Evolutionary conservation across 345 rosid genomes (phyloP).

Genomic region (Noccaea caerulescens): DNA sequence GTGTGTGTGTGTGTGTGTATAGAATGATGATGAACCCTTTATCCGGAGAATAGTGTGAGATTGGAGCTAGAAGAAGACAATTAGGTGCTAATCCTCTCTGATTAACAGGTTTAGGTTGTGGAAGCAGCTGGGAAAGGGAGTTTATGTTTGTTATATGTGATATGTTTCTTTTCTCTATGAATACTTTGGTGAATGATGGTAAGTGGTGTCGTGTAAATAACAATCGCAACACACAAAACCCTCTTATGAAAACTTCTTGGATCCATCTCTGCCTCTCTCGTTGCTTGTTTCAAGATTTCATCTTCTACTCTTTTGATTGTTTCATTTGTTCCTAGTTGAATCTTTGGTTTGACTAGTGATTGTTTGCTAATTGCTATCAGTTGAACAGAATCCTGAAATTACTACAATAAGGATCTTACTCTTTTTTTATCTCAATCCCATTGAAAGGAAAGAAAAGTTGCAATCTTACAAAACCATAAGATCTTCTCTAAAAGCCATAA

Average conservation of each 20-base stretch:
- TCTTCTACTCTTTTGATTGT: slow-evolving; percentile 12
- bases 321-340: not conserved
- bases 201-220: slow-evolving; percentile 29
- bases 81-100: slow-evolving; percentile 28
- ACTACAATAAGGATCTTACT: not conserved
- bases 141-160: slow-evolving; percentile 4
- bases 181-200: not conserved
- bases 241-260: slow-evolving; percentile 16
- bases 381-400: not conserved
- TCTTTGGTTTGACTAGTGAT: slow-evolving; percentile 10
- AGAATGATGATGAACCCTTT: slow-evolving; percentile 35
- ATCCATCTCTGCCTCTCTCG: slow-evolving; percentile 9
- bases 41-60: slow-evolving; percentile 35
- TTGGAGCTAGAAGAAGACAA: slow-evolving; percentile 18
- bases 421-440: too few relatives aligned
- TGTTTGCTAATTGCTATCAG: not conserved
- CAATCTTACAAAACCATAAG: too few relatives aligned
- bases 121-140: slow-evolving; percentile 16
- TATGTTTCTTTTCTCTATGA: slow-evolving; percentile 3
- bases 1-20: slow-evolving; percentile 20
- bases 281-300: slow-evolving; percentile 16
- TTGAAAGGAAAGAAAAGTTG: too few relatives aligned
- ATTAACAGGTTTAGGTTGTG: slow-evolving; percentile 34
- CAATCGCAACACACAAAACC: not conserved
- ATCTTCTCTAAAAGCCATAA: too few relatives aligned